phyloP scores from a whole-genome alignment of 805 yeast species.

The Wickerhamiella spandovensis region DNA sequence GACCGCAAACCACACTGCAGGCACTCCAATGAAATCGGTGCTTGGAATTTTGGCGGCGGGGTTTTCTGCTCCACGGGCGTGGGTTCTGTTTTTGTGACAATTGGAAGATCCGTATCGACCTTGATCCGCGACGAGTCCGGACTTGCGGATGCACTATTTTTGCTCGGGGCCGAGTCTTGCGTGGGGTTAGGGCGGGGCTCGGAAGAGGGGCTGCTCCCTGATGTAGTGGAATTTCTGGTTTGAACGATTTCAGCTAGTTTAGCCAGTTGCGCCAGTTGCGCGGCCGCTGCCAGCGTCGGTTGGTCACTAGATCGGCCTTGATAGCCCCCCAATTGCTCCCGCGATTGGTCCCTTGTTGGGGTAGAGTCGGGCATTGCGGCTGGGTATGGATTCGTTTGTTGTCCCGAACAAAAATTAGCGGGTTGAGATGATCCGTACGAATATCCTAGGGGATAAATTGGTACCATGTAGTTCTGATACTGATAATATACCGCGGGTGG shows the following conservation, averaged over 20 bases:
- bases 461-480: not conserved
- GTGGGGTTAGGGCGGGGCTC: not conserved
- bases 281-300: not conserved
- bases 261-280: not conserved
- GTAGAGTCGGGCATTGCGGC: not conserved
- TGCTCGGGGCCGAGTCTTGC: not conserved
- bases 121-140: too few relatives aligned
- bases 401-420: not conserved
- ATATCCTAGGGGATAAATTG: not conserved
- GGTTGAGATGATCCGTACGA: not conserved
- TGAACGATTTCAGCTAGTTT: not conserved
- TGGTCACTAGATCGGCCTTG: not conserved
- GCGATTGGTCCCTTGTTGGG: not conserved
- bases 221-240: not conserved
- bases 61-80: not conserved
- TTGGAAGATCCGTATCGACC: not conserved
- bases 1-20: not conserved
- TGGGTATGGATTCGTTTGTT: not conserved
- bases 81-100: not conserved
- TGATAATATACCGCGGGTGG: not conserved
- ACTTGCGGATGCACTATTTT: not conserved
- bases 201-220: not conserved
- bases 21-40: not conserved
- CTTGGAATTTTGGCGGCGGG: not conserved
- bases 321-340: not conserved